Evolutionary conservation across 78 protist species (phyloP), one percentile per base, ranked within the genome.

Genomic region (Dictyostelium intermedium): DNA sequence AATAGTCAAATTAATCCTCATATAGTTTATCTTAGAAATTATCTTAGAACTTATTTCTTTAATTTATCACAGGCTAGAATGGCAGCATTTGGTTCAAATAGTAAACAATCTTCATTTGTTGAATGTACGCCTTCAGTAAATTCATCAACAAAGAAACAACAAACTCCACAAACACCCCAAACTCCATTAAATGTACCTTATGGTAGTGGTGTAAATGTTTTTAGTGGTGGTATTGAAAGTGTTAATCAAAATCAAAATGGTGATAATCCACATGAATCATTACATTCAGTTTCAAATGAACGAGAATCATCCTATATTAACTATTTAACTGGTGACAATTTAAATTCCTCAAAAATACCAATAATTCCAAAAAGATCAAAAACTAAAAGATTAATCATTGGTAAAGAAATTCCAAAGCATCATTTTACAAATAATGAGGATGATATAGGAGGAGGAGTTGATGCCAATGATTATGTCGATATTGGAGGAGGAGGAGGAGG

Each of bases 41-140:
- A 89, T 69, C 56, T 89, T 35, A 11, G 94, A 27, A 78, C 56
- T 7, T 89, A 89, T 50, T 80, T 89, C 69, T 89, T 89, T 32
- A 89, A 89, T 39, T 34, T 80, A 18, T 80, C 94, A 13, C 85
- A 80, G 47, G 94, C 87, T 10, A 80, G 94, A 76, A 89, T 89
- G 94, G 85, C 84, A 7, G 83, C 87, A 66, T 89, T 89, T 32
- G 94, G 94, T n/a, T 80, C 82, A 20, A 69, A 76, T 18, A 41
- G 82, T 34, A 56, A 70, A 35, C 43, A 83, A 32, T 45, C 76
- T 7, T 89, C 94, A 27, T 89, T 89, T 70, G 94, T 89, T 32
- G 94, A 89, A 39, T 60, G 76, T 30, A 69, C 81, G 0, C 45
- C 80, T 20, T 32, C 37, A 13, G 20, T 45, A 32, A 72, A 56